A percentile compares a stretch with the other conserved stretches of the same genome.
These are phyloP conservation scores for Ceratorhiza oryzae-sativae DNA, from an alignment of 1,284 basidiomycete species.

Conservation along the genomic window DNA sequence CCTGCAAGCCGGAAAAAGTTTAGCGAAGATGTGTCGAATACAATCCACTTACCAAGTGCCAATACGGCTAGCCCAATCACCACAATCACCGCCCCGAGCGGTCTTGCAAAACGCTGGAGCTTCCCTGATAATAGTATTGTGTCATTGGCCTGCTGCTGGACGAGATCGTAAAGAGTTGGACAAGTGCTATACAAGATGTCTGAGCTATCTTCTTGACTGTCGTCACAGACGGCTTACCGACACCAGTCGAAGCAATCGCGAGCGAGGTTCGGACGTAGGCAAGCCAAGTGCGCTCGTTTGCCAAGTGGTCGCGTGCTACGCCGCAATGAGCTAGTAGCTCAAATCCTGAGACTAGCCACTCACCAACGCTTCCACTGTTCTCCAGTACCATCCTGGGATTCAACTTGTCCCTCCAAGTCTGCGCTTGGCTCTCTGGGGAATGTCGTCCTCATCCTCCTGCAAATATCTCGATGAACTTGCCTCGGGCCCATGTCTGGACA, in stretches of 20 bases:
- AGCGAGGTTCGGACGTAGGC: conserved; percentile 56
- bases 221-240: conserved; percentile 55
- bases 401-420: neutral
- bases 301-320: conserved; percentile 55
- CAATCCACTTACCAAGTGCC: conserved; percentile 54
- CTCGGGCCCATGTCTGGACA: conserved; percentile 1
- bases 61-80: conserved; percentile 61
- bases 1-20: conserved; percentile 50
- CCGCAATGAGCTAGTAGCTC: neutral
- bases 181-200: conserved; percentile 52
- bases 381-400: conserved; percentile 38
- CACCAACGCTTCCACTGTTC: conserved; percentile 44
- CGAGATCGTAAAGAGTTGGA: conserved; percentile 64
- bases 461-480: neutral
- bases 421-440: neutral
- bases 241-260: conserved; percentile 63
- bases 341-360: neutral
- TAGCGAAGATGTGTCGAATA: neutral
- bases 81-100: conserved; percentile 63
- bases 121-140: conserved; percentile 46
- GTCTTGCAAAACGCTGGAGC: conserved; percentile 58
- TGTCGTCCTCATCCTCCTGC: conserved; percentile 3
- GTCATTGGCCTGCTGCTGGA: conserved; percentile 29
- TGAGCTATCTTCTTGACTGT: neutral
- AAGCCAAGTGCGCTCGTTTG: conserved; percentile 54